Evolutionary conservation across 768 basidiomycete genomes (phyloP).

Genomic region (Crucibulum laeve): DNA sequence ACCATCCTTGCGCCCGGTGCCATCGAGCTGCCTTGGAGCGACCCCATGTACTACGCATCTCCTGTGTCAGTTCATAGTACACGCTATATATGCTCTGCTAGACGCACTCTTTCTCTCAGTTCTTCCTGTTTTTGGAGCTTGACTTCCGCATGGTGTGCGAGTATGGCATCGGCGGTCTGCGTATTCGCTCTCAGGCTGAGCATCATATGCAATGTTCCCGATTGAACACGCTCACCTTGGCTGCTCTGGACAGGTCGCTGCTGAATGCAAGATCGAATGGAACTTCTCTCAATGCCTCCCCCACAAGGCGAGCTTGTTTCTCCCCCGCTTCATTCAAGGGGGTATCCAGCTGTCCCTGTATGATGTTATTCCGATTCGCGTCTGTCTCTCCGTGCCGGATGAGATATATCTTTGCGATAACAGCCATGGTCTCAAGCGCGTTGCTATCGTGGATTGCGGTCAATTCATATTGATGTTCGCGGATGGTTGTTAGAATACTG

Average conservation of each 20-base stretch:
- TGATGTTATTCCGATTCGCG: conserved; percentile 54
- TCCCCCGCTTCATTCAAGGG: conserved; percentile 57
- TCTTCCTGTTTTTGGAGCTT: conserved; percentile 36
- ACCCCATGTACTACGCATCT: conserved; percentile 14
- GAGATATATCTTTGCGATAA: conserved; percentile 49
- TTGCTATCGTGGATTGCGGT: no score
- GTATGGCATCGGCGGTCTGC: conserved; percentile 66
- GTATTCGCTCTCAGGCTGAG: background rate
- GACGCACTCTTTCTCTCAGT: conserved; percentile 63
- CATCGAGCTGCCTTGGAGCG: background rate
- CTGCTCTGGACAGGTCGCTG: conserved; percentile 71
- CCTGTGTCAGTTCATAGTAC: background rate
- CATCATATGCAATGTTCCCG: background rate
- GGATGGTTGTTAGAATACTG: no score
- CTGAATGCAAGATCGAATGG: conserved; percentile 58
- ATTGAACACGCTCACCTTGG: conserved; percentile 38
- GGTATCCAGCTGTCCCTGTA: conserved; percentile 77
- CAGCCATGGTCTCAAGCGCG: no score
- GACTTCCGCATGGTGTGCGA: conserved; percentile 47
- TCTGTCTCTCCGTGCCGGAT: conserved; percentile 80
- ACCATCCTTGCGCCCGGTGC: conserved; percentile 1
- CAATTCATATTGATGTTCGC: no score
- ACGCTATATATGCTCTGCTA: background rate
- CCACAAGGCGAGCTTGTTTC: conserved; percentile 55
- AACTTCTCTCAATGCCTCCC: conserved; percentile 46